phyloP scores from a whole-genome alignment of 345 rosid species.

The Eucalyptus urophylla region DNA sequence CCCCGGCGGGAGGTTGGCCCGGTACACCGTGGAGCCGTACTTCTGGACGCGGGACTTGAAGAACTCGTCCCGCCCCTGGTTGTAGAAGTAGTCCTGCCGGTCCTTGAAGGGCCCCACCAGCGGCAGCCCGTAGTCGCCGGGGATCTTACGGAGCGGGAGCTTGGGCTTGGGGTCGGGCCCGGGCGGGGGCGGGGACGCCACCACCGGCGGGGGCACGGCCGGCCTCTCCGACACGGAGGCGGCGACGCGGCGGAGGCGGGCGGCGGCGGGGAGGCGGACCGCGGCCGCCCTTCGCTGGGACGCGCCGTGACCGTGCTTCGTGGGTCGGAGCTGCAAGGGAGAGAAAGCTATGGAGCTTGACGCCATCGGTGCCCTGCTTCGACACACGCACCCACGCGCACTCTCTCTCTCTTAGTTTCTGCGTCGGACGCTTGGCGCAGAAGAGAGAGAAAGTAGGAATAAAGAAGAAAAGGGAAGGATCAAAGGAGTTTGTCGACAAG shows the following conservation, averaged over 20 bases:
- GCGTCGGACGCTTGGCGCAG: background rate
- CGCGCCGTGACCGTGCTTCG: background rate
- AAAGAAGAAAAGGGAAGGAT: background rate
- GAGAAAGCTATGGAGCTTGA: background rate
- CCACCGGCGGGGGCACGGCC: background rate
- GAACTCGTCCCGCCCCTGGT: slow-evolving; percentile 57
- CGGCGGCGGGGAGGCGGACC: background rate
- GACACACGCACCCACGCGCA: background rate
- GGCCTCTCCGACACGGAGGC: background rate
- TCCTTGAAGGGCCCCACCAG: slow-evolving; percentile 71
- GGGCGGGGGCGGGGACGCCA: background rate
- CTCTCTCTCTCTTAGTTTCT: background rate
- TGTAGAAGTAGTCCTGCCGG: slow-evolving; percentile 61
- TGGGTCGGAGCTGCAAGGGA: background rate
- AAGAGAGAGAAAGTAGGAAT: background rate
- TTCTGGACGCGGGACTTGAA: slow-evolving; percentile 55
- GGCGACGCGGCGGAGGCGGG: background rate
- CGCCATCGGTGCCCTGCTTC: background rate
- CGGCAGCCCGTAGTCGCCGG: slow-evolving; percentile 69
- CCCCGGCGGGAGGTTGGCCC: slow-evolving; percentile 83
- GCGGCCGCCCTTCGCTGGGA: background rate
- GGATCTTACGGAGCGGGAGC: slow-evolving; percentile 52
- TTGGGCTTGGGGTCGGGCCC: background rate
- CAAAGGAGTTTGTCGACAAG: background rate
- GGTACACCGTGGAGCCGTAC: slow-evolving; percentile 59